Base-by-base conservation (phyloP, 176 grass and related monocot species). In the Guadua angustifolia region DNA sequence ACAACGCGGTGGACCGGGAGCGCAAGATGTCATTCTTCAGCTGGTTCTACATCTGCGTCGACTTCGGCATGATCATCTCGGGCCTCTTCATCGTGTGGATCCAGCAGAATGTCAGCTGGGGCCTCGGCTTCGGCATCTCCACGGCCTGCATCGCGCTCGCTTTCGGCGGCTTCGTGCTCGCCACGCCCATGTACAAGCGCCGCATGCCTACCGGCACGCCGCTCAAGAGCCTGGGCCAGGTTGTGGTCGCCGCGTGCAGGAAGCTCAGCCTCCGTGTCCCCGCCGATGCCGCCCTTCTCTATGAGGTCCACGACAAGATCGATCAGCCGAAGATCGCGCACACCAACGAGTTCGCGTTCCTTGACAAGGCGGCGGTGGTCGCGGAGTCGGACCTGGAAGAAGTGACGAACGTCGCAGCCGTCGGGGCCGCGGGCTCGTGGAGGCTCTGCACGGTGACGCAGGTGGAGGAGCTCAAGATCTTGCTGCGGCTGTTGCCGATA, bases 381-480 rank as follows among this genome's bases (percentile, higher is more conserved):
- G 66, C 24, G 19, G 75, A 49, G 6, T 79, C 91, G 16, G 90
- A 92, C 65, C 38, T 77, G 40, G 87, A 78, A 50, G 43, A 83
- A 66, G 83, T 62, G 33, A 55, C 85, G 5, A 82, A 42, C 42
- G 36, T 35, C 53, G 59, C 72, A 3, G 42, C 49, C 39, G 53
- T 33, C 3, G 66, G 40, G 13, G 67, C 3, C 33, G 32, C 62
- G 9, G 45, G n/a, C 1, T 44, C 85, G 4, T 90, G 89, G 89
- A 43, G 68, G 69, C 84, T 90, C 0, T 97, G 94, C 73, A 94
- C 92, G 53, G 83, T 97, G 77, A 97, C 92, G 50, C 94, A 97
- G 91, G 92, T 97, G 16, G 94, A 97, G 88, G 89, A 97, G 83
- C 79, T 91, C 71, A 95, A 93, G 88, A 93, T 93, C 65, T 73